phyloP scores from a whole-genome alignment of 2,329 filamentous ascomycete species.

The Colletotrichum filicis region DNA sequence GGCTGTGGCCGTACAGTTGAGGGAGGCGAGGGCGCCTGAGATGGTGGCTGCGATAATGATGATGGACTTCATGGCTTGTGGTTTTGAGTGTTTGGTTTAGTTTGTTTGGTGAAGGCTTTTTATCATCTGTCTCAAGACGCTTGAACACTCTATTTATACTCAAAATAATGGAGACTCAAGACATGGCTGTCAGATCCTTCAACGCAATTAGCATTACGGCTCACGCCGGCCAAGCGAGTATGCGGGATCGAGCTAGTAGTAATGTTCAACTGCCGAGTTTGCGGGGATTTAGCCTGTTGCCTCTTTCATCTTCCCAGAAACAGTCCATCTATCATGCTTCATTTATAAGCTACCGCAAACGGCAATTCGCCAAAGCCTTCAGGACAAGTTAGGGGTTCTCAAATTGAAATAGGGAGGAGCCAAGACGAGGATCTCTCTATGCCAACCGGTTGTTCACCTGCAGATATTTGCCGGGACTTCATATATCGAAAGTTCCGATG shows the following conservation, averaged over 20 bases:
- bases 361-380: neutral
- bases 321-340: too few species aligned
- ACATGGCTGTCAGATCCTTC: neutral
- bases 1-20: slow-evolving; percentile 33
- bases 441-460: neutral
- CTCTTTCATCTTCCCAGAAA: neutral
- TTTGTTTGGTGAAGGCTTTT: neutral
- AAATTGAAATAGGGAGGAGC: neutral
- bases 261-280: neutral
- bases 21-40: slow-evolving; percentile 30
- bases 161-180: neutral
- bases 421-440: neutral
- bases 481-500: neutral
- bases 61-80: slow-evolving; percentile 12
- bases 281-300: neutral
- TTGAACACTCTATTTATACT: neutral
- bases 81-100: neutral
- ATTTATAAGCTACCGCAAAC: neutral
- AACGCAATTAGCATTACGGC: neutral
- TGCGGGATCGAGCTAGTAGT: too few species aligned
- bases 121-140: too few species aligned
- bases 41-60: slow-evolving; percentile 6
- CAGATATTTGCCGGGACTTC: neutral
- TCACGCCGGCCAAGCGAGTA: neutral
- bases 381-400: neutral